Percentiles rank a stretch among this genome's conserved stretches.
Evolutionary conservation across 2,329 filamentous ascomycete species (phyloP).

Genomic region (Aspergillaceae sp.): DNA sequence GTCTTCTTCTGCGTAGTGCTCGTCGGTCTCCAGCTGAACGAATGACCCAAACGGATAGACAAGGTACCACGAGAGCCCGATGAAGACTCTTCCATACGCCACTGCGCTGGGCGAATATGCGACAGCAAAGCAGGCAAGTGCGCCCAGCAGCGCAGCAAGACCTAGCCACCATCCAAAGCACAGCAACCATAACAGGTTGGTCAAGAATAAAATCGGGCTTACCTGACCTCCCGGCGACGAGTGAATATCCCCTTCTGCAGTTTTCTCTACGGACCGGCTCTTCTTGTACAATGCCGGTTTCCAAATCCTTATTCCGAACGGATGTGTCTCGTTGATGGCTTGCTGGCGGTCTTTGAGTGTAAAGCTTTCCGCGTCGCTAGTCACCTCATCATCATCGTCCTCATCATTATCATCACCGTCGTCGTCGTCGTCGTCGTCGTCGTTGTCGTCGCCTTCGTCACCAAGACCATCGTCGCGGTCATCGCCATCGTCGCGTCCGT

Average conservation of each 20-base stretch:
- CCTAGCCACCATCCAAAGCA: slow-evolving; percentile 96
- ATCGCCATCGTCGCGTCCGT: slow-evolving; percentile 4
- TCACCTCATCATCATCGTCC: slow-evolving; percentile 56
- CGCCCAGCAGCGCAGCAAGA: slow-evolving; percentile 63
- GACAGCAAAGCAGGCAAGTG: slow-evolving; percentile 69
- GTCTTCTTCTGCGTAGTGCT: slow-evolving; percentile 89
- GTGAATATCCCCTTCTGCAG: slow-evolving; percentile 92
- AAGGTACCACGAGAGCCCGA: slow-evolving; percentile 75
- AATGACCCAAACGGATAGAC: slow-evolving; percentile 97
- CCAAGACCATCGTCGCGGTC: slow-evolving; percentile 18
- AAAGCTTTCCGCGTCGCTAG: slow-evolving; percentile 94
- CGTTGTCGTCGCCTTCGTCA: slow-evolving; percentile 7
- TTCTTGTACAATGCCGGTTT: slow-evolving; percentile 99
- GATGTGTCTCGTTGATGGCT: slow-evolving; percentile 97
- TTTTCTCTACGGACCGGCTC: slow-evolving; percentile 89
- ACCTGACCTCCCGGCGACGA: slow-evolving; percentile 84
- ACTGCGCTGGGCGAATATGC: slow-evolving; percentile 69
- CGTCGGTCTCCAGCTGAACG: slow-evolving; percentile 85
- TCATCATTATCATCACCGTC: slow-evolving; percentile 48
- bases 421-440: slow-evolving; percentile 35
- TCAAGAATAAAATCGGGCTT: slow-evolving; percentile 72
- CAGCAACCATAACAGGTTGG: slow-evolving; percentile 85
- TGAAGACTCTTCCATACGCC: slow-evolving; percentile 78
- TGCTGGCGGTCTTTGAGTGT: slow-evolving; percentile 94
- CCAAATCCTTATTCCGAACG: slow-evolving; percentile 97